phyloP scores from a whole-genome alignment of 2,329 filamentous ascomycete genomes.

The Aspergillus jensenii region DNA sequence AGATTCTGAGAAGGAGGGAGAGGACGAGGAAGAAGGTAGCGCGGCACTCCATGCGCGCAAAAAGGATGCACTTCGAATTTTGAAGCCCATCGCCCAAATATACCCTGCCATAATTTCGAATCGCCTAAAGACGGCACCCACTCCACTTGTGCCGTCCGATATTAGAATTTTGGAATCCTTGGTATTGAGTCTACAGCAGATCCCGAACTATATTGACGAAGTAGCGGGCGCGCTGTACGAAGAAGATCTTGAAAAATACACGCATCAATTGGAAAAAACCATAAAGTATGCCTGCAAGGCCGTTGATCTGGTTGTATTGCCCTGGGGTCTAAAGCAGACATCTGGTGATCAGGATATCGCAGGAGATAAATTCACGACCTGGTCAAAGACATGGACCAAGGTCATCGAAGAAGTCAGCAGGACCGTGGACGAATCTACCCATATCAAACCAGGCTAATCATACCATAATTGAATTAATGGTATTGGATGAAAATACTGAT shows the following conservation, averaged over 20 bases:
- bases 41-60: conserved; percentile 42
- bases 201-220: conserved; percentile 46
- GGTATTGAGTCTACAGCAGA: conserved; percentile 32
- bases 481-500: background rate
- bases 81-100: conserved; percentile 45
- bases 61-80: conserved; percentile 41
- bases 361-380: conserved; percentile 75
- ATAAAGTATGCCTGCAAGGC: conserved; percentile 58
- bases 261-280: conserved; percentile 31
- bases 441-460: background rate
- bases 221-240: conserved; percentile 48
- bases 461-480: background rate
- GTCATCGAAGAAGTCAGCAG: conserved; percentile 45
- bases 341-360: conserved; percentile 56
- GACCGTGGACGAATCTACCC: conserved; percentile 17
- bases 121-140: conserved; percentile 36
- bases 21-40: conserved; percentile 29
- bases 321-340: conserved; percentile 67
- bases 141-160: conserved; percentile 13
- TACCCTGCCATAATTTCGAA: conserved; percentile 45
- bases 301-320: conserved; percentile 68
- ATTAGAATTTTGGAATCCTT: conserved; percentile 36
- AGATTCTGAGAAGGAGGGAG: conserved; percentile 22
- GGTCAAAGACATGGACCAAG: conserved; percentile 62
- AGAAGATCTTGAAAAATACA: conserved; percentile 35